These are phyloP conservation scores for Tinospora cordifolia DNA, from an alignment of 164 flowering plant genomes.

Conservation along the genomic window DNA sequence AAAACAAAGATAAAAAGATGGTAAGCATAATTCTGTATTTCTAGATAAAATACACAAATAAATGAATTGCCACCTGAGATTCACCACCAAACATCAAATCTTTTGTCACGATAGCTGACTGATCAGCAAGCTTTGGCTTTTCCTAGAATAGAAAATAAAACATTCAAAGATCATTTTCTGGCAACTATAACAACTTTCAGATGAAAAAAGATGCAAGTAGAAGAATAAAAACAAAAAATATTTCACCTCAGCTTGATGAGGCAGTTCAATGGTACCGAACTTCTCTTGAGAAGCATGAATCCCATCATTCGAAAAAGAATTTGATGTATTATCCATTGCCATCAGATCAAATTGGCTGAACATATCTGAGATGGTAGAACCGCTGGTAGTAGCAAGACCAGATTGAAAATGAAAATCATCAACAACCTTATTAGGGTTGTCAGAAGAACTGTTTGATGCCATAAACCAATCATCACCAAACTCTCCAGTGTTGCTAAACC, in stretches of 20 bases:
- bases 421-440: conserved; percentile 13
- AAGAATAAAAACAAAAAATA: neutral
- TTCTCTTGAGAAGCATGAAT: conserved; percentile 26
- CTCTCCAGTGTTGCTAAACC: conserved; percentile 10
- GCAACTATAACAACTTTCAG: neutral
- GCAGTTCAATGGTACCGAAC: conserved; percentile 30
- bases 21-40: neutral
- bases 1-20: neutral
- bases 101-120: conserved; percentile 15
- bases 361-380: conserved; percentile 11
- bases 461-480: conserved; percentile 15
- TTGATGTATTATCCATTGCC: conserved; percentile 15
- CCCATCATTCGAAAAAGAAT: conserved; percentile 14
- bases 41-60: neutral
- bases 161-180: neutral
- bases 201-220: neutral
- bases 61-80: conserved; percentile 15
- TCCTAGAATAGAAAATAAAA: conserved; percentile 21
- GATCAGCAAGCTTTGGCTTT: conserved; percentile 18
- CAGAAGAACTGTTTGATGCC: conserved; percentile 18
- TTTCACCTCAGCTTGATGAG: neutral
- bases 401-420: conserved; percentile 21
- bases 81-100: conserved; percentile 6
- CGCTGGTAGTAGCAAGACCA: conserved; percentile 9
- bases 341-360: conserved; percentile 11